Percentiles rank a stretch among this genome's conserved stretches.
Conservation (phyloP, 1,139 yeast species). For the Saccharomyces hybrid region DNA sequence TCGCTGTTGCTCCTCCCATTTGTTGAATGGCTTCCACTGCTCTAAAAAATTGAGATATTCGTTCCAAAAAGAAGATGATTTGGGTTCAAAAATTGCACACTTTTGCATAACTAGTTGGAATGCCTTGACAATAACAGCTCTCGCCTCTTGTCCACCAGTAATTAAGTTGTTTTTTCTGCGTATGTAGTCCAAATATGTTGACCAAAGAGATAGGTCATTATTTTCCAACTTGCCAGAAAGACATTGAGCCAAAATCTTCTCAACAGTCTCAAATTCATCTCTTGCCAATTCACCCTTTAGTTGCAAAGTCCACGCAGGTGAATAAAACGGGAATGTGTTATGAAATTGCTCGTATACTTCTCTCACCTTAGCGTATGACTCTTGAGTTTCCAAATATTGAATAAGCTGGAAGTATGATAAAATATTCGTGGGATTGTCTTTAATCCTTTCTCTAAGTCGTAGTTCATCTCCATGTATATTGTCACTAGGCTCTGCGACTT, state of each 20-base stretch:
- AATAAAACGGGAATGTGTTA: conserved; percentile 52
- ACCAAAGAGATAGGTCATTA: conserved; percentile 46
- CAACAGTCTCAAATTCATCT: conserved; percentile 56
- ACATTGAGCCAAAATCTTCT: conserved; percentile 25
- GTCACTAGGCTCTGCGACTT: conserved; percentile 2
- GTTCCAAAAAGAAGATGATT: conserved; percentile 67
- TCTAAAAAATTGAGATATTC: conserved; percentile 74
- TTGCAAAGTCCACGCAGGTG: conserved; percentile 69
- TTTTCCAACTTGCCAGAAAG: conserved; percentile 27
- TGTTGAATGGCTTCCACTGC: conserved; percentile 67
- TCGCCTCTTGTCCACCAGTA: conserved; percentile 79
- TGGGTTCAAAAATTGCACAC: conserved; percentile 66
- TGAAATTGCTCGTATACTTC: conserved; percentile 55
- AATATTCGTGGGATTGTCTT: conserved; percentile 48
- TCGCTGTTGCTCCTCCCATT: conserved; percentile 84
- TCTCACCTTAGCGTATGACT: conserved; percentile 56
- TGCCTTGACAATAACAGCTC: conserved; percentile 69
- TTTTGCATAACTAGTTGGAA: conserved; percentile 74
- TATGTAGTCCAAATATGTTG: conserved; percentile 67
- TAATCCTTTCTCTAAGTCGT: conserved; percentile 32
- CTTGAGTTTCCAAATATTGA: conserved; percentile 46
- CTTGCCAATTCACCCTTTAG: conserved; percentile 60
- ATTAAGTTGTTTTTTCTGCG: conserved; percentile 70
- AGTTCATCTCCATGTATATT: conserved; percentile 15
- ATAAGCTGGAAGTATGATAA: conserved; percentile 52